phyloP scores from a whole-genome alignment of 2,329 filamentous ascomycete species.

The Cladosporium sphaerospermum region DNA sequence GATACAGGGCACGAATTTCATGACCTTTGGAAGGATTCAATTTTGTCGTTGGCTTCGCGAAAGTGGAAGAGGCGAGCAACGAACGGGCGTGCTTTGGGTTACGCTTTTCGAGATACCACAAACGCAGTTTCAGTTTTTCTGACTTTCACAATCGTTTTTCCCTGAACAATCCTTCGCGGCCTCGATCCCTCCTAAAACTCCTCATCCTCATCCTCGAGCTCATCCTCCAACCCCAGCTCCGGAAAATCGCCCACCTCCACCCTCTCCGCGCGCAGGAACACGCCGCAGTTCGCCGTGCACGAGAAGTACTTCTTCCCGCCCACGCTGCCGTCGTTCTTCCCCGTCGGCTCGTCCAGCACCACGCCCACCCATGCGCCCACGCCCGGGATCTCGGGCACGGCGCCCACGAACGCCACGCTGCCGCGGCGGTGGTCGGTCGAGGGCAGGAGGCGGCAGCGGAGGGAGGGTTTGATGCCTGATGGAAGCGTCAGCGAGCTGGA shows the following conservation, averaged over 20 bases:
- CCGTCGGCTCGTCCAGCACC: constrained; percentile 68
- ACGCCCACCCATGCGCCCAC: constrained; percentile 65
- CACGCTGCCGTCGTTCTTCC: constrained; percentile 75
- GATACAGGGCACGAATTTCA: no score
- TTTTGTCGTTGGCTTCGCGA: no score
- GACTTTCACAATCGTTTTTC: no score
- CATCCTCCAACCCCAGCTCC: constrained; percentile 42
- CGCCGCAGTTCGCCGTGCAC: constrained; percentile 62
- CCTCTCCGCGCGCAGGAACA: constrained; percentile 72
- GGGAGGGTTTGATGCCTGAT: constrained; percentile 37
- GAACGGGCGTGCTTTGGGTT: no score
- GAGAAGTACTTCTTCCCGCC: constrained; percentile 62
- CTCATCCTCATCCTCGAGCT: constrained; percentile 68
- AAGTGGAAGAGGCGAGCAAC: no score
- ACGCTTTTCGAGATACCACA: no score
- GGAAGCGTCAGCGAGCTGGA: not conserved
- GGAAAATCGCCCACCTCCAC: constrained; percentile 71
- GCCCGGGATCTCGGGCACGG: constrained; percentile 64
- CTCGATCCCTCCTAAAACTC: constrained; percentile 43
- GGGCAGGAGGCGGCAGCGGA: constrained; percentile 43
- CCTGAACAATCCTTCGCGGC: not conserved
- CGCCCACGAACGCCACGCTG: constrained; percentile 64
- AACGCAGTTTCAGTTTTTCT: no score
- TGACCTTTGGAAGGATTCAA: no score
- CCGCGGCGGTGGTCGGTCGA: constrained; percentile 65